Conservation (phyloP, 345 rosid species). For the Iberis pinnata region DNA sequence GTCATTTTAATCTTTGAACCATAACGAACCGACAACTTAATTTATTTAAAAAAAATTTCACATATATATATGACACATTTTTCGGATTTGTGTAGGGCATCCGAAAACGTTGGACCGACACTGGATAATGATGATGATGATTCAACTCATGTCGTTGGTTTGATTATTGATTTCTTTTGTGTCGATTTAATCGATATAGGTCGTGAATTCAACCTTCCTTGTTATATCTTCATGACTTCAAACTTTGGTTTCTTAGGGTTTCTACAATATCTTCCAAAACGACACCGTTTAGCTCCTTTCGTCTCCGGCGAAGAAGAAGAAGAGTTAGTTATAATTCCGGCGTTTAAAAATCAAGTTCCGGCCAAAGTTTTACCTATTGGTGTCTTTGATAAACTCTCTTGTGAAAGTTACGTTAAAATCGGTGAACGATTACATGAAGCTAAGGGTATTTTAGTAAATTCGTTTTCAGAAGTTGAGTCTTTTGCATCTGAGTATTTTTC, state of each 20-base stretch:
- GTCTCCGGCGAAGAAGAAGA: conserved; percentile 21
- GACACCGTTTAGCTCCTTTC: not conserved
- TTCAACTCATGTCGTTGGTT: too few relatives aligned
- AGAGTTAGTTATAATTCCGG: conserved; percentile 26
- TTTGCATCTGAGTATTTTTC: conserved; percentile 17
- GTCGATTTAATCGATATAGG: conserved; percentile 38
- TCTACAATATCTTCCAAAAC: not conserved
- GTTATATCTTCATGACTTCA: conserved; percentile 38
- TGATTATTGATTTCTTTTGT: conserved; percentile 47
- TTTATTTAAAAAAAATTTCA: too few relatives aligned
- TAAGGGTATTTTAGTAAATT: conserved; percentile 37
- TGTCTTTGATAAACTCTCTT: conserved; percentile 4
- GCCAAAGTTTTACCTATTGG: conserved; percentile 28
- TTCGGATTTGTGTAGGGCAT: too few relatives aligned
- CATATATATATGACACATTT: too few relatives aligned
- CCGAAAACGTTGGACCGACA: too few relatives aligned
- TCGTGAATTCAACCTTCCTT: conserved; percentile 38
- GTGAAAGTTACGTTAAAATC: not conserved
- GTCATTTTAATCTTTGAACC: too few relatives aligned
- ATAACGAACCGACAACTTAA: too few relatives aligned
- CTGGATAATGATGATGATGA: too few relatives aligned
- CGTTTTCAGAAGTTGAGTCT: conserved; percentile 37
- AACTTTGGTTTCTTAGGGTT: not conserved
- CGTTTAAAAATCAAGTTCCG: conserved; percentile 27
- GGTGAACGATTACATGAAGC: conserved; percentile 17